Evolutionary conservation across 805 yeast species (phyloP).

Genomic region (Kazachstania martiniae): DNA sequence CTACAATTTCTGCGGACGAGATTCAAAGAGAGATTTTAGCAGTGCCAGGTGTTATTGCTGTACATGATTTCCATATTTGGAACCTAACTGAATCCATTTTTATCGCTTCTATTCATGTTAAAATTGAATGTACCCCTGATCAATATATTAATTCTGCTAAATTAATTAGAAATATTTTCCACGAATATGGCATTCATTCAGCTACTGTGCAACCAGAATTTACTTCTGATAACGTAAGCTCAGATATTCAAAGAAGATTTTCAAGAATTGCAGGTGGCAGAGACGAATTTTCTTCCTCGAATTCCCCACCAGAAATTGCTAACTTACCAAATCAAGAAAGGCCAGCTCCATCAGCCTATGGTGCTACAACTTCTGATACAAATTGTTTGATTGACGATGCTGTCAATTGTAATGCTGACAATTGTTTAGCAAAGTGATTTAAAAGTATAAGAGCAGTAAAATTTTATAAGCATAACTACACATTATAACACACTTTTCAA

Average conservation of each 20-base stretch:
- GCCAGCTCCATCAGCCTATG: slow-evolving; percentile 23
- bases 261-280: slow-evolving; percentile 20
- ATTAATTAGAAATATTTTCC: slow-evolving; percentile 67
- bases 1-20: slow-evolving; percentile 63
- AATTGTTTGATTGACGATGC: slow-evolving; percentile 43
- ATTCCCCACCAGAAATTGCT: background rate
- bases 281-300: background rate
- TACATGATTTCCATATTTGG: slow-evolving; percentile 97
- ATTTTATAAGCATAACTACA: too few species aligned
- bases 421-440: slow-evolving; percentile 27
- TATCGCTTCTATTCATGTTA: slow-evolving; percentile 85
- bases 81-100: slow-evolving; percentile 77
- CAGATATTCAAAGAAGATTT: slow-evolving; percentile 26
- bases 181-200: slow-evolving; percentile 76
- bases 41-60: slow-evolving; percentile 65
- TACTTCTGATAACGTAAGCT: slow-evolving; percentile 25
- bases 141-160: slow-evolving; percentile 62
- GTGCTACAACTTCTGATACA: slow-evolving; percentile 25
- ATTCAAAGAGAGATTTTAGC: slow-evolving; percentile 58
- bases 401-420: slow-evolving; percentile 38
- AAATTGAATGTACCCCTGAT: slow-evolving; percentile 53
- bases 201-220: slow-evolving; percentile 97
- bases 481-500: too few species aligned
- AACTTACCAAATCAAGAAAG: slow-evolving; percentile 3
- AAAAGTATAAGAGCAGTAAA: too few species aligned